Percentiles rank a stretch among this genome's conserved stretches.
Conservation (phyloP, 2,329 filamentous ascomycete species). For the Phaeosphaeria sp. region DNA sequence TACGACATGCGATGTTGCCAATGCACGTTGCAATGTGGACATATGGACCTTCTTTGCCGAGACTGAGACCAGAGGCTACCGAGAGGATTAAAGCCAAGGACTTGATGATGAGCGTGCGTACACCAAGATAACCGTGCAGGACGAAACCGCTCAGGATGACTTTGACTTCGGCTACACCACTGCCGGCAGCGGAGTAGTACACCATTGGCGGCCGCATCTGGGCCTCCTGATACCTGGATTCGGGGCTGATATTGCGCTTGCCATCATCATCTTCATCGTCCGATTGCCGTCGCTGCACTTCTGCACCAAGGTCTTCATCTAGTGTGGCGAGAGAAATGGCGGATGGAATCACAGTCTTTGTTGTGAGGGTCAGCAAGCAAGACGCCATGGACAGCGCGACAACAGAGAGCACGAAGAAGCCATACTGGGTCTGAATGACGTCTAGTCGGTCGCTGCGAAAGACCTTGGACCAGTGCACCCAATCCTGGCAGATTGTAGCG, state of each 20-base stretch:
- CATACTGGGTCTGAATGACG: constrained; percentile 74
- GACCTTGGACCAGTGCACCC: constrained; percentile 68
- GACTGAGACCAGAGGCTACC: constrained; percentile 88
- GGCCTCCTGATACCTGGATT: constrained; percentile 48
- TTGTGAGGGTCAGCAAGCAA: constrained; percentile 81
- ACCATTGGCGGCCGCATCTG: constrained; percentile 72
- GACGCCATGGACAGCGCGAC: constrained; percentile 72
- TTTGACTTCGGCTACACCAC: constrained; percentile 94
- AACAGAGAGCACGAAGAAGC: constrained; percentile 75
- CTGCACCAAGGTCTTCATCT: constrained; percentile 88
- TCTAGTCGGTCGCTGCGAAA: constrained; percentile 58
- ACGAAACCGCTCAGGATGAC: constrained; percentile 99
- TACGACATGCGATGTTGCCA: constrained; percentile 90
- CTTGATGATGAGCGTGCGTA: constrained; percentile 87
- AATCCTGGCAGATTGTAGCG: constrained; percentile 62
- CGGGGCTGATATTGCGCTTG: constrained; percentile 51
- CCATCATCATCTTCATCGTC: constrained; percentile 54
- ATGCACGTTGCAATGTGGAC: constrained; percentile 97
- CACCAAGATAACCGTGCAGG: constrained; percentile 89
- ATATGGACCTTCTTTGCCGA: constrained; percentile 94
- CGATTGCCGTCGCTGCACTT: constrained; percentile 38
- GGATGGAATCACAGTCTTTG: constrained; percentile 93
- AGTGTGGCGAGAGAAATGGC: constrained; percentile 85
- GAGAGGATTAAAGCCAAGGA: constrained; percentile 82
- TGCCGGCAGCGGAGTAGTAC: constrained; percentile 95